Conservation (phyloP, 257 asterid genomes). For the Schizonepeta tenuifolia region DNA sequence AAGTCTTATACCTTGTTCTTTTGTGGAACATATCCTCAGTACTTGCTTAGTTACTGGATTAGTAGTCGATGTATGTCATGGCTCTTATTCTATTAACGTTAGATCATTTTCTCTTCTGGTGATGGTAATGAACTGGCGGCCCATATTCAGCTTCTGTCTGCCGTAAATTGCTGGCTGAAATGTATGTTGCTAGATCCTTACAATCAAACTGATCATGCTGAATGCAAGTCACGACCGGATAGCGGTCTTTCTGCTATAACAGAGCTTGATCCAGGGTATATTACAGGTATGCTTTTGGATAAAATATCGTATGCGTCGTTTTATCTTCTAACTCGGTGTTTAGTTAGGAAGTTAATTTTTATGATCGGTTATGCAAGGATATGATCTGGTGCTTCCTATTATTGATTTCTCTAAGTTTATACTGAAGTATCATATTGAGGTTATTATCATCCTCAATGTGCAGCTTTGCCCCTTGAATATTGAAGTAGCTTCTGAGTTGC, state of each 20-base stretch:
- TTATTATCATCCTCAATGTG: constrained; percentile 14
- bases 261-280: constrained; percentile 98
- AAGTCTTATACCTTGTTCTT: not conserved
- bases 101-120: constrained; percentile 3
- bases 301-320: not conserved
- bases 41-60: not conserved
- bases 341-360: constrained; percentile 17
- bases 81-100: constrained; percentile 3
- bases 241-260: constrained; percentile 98
- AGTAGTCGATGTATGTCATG: constrained; percentile 3
- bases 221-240: constrained; percentile 99
- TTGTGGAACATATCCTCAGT: not conserved
- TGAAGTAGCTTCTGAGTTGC: constrained; percentile 6
- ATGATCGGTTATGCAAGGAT: constrained; percentile 9
- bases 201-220: constrained; percentile 95
- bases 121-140: constrained; percentile 13
- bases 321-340: constrained; percentile 11
- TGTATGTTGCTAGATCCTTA: constrained; percentile 88
- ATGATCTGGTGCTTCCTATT: not conserved
- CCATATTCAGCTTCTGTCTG: constrained; percentile 81
- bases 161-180: constrained; percentile 97
- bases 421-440: constrained; percentile 26
- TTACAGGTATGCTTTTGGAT: constrained; percentile 62
- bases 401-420: constrained; percentile 13
- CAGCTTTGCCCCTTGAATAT: constrained; percentile 7